Base-by-base conservation (phyloP, 352 stramenopile species). In the Elongisporangium anandrum region DNA sequence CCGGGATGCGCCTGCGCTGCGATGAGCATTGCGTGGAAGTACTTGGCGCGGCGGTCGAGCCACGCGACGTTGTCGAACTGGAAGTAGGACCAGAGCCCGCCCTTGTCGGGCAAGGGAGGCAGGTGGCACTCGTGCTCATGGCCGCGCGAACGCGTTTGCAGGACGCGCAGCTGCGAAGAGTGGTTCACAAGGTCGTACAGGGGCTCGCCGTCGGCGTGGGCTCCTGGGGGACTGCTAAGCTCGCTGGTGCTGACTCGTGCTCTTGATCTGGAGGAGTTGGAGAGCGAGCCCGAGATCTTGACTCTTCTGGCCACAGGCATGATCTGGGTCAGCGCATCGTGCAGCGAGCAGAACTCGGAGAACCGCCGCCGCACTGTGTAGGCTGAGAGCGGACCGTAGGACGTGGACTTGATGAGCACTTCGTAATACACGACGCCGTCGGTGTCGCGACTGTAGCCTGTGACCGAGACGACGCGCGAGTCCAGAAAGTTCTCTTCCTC, bases 371-470 rank as follows among this genome's bases (percentile, higher is more conserved):
- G 76, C 38, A 92, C 81, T 59, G 89, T 92, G 72, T 90, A 92
- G 13, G 81, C 78, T 0, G 81, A 92, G 7, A 92, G 67, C n/a
- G 81, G 81, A 0, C 81, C 81, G 60, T 88, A 75, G 9, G 76
- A 68, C 2, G 64, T 72, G 7, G 76, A 88, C 48, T 78, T 68
- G 54, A 92, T 76, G 29, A 90, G 79, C 59, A 92, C 85, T 63
- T 92, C 81, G 56, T 92, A 92, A 65, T 90, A 92, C 16, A 90
- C 78, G 52, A 92, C 63, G 17, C 79, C 81, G 64, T 92, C 81
- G 0, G 77, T 81, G 59, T 88, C 81, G 41, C 80, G 73, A 45
- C 79, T 88, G 72, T 88, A 92, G 34, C 81, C 81, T 13, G 81
- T 88, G 51, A 92, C 79, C 8, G 73, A 85, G 0, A 78, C 81